Conservation (phyloP, 75 land plant genomes). For the Pinus tabuliformis region DNA sequence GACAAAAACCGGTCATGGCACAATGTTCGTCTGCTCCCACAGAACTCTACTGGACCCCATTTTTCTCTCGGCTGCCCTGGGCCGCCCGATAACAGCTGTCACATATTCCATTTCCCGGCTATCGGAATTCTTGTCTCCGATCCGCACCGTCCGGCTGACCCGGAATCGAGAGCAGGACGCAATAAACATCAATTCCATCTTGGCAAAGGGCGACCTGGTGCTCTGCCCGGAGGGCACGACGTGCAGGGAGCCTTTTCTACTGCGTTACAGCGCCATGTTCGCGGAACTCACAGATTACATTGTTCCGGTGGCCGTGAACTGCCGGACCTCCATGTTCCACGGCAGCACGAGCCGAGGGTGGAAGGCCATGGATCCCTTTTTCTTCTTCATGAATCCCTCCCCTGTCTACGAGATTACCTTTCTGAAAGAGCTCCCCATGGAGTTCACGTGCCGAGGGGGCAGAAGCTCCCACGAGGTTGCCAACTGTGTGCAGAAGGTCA, state of each 20-base stretch:
- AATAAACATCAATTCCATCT: slow-evolving; percentile 1
- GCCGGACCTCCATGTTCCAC: slow-evolving; percentile 14
- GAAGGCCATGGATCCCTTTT: slow-evolving; percentile 28
- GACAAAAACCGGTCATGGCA: slow-evolving; percentile 7
- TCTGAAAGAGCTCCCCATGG: slow-evolving; percentile 2
- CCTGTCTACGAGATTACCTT: slow-evolving; percentile 22
- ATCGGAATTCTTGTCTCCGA: slow-evolving; percentile 21
- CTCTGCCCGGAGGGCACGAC: slow-evolving; percentile 36
- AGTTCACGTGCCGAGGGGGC: slow-evolving; percentile 12
- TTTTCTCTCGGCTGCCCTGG: slow-evolving; percentile 1
- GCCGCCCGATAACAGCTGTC: slow-evolving; percentile 13
- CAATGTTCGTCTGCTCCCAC: slow-evolving; percentile 23
- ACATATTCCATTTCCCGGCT: slow-evolving; percentile 21
- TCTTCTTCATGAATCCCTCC: slow-evolving; percentile 23
- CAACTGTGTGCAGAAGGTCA: slow-evolving; percentile 14
- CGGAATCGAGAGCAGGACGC: slow-evolving; percentile 18
- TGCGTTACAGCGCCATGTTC: slow-evolving; percentile 26
- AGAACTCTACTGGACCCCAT: slow-evolving; percentile 24
- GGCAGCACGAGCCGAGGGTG: slow-evolving; percentile 20
- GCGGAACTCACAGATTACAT: slow-evolving; percentile 24
- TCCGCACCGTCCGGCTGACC: slow-evolving; percentile 18
- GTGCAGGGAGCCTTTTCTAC: slow-evolving; percentile 31
- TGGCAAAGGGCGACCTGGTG: slow-evolving; percentile 17
- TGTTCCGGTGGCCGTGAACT: slow-evolving; percentile 21
- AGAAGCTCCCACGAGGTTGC: slow-evolving; percentile 16